Evolutionary conservation across 2,329 filamentous ascomycete species (phyloP), one percentile per base, ranked within the genome.

Genomic region (Aspergillus hortae): DNA sequence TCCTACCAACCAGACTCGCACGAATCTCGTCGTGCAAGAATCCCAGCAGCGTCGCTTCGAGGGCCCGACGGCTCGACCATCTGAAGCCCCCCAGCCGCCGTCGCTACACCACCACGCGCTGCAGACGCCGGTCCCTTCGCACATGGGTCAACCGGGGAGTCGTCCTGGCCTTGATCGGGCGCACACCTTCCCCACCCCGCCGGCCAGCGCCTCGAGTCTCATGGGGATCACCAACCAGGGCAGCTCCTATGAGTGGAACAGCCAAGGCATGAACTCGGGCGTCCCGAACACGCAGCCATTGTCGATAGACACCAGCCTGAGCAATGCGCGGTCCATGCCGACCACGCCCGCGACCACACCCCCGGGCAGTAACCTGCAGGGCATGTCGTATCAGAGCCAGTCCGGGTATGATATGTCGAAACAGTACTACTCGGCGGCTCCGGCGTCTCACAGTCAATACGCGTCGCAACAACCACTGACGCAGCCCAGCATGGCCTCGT

Each of bases 181-280:
- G 14, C 89, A 96, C 69, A 95, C 91, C 2, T 96, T 96, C 72
- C 92, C 92, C 3, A 96, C 92, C 3, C 92, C 92, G 33, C 92
- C 92, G 1, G 90, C 92, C 0, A 96, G 90, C 69, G 89, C 91
- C n/a, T 94, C 91, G 0, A 90, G 90, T 71, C 84, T 95, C 43
- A 90, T 85, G 75, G 76, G 82, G 55, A 90, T 95, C 80, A 85
- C 85, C 43, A 82, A 82, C 58, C 85, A 88, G 36, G 88, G 90
- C 32, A 80, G 74, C 60, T 87, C 82, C 38, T 95, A 92, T 69
- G 87, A 92, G 67, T 96, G 92, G 89, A 80, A 82, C 71, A 73
- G 75, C 52, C 80, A 82, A 64, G 80, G 81, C 56, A 86, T 89
- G 78, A 80, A 75, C 56, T 80, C 80, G n/a, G 71, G 69, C 17